Conservation (phyloP, 2,329 filamentous ascomycete species). For the Diaporthe humulicola region DNA sequence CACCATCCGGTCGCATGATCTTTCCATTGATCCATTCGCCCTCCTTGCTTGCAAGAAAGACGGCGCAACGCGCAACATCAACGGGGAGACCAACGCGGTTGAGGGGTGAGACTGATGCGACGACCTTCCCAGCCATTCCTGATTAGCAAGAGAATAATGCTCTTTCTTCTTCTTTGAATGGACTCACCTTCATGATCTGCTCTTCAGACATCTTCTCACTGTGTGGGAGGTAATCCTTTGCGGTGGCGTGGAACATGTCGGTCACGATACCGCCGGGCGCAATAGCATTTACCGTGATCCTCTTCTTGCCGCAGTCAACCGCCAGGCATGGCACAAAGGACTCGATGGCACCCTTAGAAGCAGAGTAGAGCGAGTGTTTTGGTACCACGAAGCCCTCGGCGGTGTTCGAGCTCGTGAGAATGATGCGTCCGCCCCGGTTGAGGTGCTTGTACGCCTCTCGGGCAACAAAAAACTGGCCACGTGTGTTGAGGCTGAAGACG, state of each 20-base stretch:
- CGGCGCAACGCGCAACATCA: conserved; percentile 11
- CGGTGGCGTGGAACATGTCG: conserved; percentile 75
- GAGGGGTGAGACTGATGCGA: not conserved
- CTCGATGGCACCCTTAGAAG: conserved; percentile 81
- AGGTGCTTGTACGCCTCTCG: conserved; percentile 79
- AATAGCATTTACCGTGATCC: conserved; percentile 74
- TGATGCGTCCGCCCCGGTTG: conserved; percentile 75
- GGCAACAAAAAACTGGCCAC: conserved; percentile 80
- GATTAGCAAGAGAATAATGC: not conserved
- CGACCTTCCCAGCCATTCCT: not conserved
- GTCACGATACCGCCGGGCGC: conserved; percentile 75
- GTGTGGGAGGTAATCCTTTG: conserved; percentile 71
- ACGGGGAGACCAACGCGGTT: conserved; percentile 12
- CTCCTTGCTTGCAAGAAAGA: not conserved
- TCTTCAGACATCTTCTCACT: conserved; percentile 68
- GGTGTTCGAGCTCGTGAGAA: conserved; percentile 81
- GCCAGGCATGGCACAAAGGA: conserved; percentile 82
- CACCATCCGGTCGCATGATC: conserved; percentile 3
- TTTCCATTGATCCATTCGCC: conserved; percentile 17
- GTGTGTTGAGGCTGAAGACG: conserved; percentile 77
- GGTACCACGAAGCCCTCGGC: conserved; percentile 77
- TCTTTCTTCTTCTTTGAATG: not conserved
- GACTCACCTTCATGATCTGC: conserved; percentile 64
- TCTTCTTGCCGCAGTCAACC: conserved; percentile 74
- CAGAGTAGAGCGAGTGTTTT: conserved; percentile 80